A percentile compares a stretch with the other conserved stretches of the same genome.
These are phyloP conservation scores for Phytophthora fragariaefolia DNA, from an alignment of 352 stramenopile genomes.

Conservation along the genomic window DNA sequence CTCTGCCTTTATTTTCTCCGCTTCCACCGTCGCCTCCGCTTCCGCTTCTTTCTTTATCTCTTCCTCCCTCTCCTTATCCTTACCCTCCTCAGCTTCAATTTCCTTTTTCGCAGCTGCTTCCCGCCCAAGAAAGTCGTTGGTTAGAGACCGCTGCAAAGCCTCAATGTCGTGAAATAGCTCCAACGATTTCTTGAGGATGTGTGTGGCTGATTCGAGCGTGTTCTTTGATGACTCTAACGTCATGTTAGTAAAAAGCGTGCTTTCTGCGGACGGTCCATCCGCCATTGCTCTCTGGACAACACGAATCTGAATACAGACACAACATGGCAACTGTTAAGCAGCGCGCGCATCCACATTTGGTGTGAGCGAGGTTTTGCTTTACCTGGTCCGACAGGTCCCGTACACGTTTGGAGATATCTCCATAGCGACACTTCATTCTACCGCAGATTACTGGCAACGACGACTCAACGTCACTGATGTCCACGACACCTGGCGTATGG, in stretches of 20 bases:
- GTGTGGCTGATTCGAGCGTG: slow-evolving; percentile 59
- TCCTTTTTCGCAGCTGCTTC: slow-evolving; percentile 36
- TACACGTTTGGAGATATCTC: slow-evolving; percentile 52
- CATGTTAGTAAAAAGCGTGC: slow-evolving; percentile 54
- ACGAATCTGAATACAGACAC: slow-evolving; percentile 36
- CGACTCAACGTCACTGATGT: slow-evolving; percentile 61
- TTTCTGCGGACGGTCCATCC: slow-evolving; percentile 23
- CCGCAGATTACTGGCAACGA: slow-evolving; percentile 71
- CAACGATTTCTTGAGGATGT: slow-evolving; percentile 66
- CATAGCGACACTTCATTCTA: slow-evolving; percentile 78
- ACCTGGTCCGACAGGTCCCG: slow-evolving; percentile 64
- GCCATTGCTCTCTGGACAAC: slow-evolving; percentile 36
- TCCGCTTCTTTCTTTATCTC: slow-evolving; percentile 23
- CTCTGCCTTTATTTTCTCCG: slow-evolving; percentile 17
- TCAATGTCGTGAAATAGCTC: slow-evolving; percentile 64
- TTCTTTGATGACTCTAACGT: slow-evolving; percentile 59
- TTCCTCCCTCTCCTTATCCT: slow-evolving; percentile 20
- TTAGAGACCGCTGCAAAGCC: slow-evolving; percentile 37
- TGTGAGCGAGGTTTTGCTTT: background rate
- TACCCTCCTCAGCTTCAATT: slow-evolving; percentile 30
- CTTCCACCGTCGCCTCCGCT: slow-evolving; percentile 15
- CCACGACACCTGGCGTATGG: slow-evolving; percentile 70
- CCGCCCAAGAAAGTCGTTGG: slow-evolving; percentile 29
- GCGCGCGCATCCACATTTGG: too few species aligned
- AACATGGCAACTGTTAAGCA: too few species aligned